phyloP scores from a whole-genome alignment of 148 eudicot genomes.

The Fallopia convolvulus region DNA sequence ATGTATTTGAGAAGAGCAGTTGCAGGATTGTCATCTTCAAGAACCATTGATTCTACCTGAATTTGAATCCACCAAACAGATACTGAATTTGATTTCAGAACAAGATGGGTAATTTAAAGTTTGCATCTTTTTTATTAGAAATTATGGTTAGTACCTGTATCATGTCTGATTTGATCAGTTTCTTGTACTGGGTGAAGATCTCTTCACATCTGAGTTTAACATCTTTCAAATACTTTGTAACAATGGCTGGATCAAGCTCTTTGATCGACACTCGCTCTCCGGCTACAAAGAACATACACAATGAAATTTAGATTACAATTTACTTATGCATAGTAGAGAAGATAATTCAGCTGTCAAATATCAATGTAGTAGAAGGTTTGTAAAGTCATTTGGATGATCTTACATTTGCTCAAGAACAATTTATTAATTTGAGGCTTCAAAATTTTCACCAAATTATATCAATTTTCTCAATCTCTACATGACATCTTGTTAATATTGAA shows the following conservation, averaged over 20 bases:
- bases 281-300: conserved; percentile 22
- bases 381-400: too few species aligned
- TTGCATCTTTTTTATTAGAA: too few species aligned
- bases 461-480: too few species aligned
- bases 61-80: background rate
- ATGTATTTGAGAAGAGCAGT: conserved; percentile 36
- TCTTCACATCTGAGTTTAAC: conserved; percentile 28
- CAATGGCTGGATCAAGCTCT: conserved; percentile 40
- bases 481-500: too few species aligned
- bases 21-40: conserved; percentile 58
- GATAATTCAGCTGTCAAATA: too few species aligned
- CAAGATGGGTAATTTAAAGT: too few species aligned
- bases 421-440: background rate
- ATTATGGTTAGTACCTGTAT: conserved; percentile 20
- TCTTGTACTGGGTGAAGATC: conserved; percentile 32
- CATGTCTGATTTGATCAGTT: conserved; percentile 20
- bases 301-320: too few species aligned
- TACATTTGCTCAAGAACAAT: background rate
- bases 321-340: too few species aligned
- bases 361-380: too few species aligned
- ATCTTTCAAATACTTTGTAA: conserved; percentile 35
- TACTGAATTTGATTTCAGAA: too few species aligned
- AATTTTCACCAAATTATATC: too few species aligned
- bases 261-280: conserved; percentile 39
- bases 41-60: conserved; percentile 45